Conservation (phyloP, 192 early-diverging fungal species). For the Entomortierella parvispora region DNA sequence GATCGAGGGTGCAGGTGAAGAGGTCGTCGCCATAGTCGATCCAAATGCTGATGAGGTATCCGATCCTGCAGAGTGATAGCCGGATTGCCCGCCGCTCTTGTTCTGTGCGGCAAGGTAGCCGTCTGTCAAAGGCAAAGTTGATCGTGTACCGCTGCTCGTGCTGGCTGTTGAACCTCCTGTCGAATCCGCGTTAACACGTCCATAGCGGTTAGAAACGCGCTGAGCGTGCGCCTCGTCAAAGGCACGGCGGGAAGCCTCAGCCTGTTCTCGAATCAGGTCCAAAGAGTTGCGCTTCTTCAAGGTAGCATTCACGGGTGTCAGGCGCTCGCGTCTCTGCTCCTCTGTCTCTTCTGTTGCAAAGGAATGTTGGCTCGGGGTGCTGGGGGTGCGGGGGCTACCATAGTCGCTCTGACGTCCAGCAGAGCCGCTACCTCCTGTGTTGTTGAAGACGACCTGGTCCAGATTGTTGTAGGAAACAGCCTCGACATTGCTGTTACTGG, state of each 20-base stretch:
- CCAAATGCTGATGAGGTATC: conserved; percentile 46
- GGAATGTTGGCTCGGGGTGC: not conserved
- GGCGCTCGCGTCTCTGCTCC: conserved; percentile 39
- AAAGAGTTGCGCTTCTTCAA: conserved; percentile 44
- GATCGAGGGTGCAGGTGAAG: conserved; percentile 39
- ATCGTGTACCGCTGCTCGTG: conserved; percentile 9
- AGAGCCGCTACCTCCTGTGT: conserved; percentile 31
- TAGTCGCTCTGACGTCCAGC: conserved; percentile 4
- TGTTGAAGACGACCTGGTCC: conserved; percentile 11
- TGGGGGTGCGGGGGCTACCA: conserved; percentile 1
- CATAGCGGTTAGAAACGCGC: conserved; percentile 31
- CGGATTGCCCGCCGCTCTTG: conserved; percentile 4
- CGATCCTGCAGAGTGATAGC: conserved; percentile 33
- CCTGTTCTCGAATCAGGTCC: conserved; percentile 45
- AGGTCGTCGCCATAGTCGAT: conserved; percentile 45
- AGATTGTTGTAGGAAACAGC: not conserved
- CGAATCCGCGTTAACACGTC: conserved; percentile 21
- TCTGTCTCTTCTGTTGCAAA: conserved; percentile 16
- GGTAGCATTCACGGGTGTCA: conserved; percentile 43
- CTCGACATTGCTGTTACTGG: not conserved
- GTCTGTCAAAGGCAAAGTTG: not conserved
- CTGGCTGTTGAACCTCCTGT: conserved; percentile 42
- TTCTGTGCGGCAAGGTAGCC: not conserved
- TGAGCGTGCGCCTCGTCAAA: conserved; percentile 49
- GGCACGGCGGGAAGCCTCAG: conserved; percentile 41